Conservation (phyloP, 2,329 filamentous ascomycete genomes). For the Fusarium pilosicola region DNA sequence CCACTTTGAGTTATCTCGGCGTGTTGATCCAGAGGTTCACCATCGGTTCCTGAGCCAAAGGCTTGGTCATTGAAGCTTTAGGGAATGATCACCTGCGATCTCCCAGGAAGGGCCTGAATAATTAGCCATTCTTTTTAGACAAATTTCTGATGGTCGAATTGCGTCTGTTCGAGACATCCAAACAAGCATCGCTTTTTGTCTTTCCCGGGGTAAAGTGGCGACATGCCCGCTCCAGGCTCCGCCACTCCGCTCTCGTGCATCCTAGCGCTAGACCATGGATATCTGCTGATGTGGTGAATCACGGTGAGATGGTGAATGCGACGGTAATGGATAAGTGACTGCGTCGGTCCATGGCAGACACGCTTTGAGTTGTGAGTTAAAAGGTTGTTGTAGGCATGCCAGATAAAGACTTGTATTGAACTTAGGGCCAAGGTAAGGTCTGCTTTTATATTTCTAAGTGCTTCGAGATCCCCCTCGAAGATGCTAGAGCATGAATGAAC, state of each 20-base stretch:
- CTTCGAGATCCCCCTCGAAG: conserved; percentile 28
- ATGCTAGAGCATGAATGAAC: conserved; percentile 4
- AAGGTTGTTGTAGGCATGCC: neutral
- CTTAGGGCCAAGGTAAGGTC: neutral
- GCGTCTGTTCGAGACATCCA: neutral
- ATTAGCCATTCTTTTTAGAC: neutral
- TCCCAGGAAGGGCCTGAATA: neutral
- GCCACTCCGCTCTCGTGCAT: conserved; percentile 30
- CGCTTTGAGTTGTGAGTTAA: neutral
- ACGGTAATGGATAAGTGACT: conserved; percentile 29
- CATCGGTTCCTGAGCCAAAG: conserved; percentile 30
- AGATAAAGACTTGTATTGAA: neutral
- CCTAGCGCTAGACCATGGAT: conserved; percentile 17
- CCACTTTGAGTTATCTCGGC: conserved; percentile 18
- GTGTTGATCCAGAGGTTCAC: conserved; percentile 8
- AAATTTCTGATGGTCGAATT: neutral
- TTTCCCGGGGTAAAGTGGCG: conserved; percentile 42
- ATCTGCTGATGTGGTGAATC: conserved; percentile 31
- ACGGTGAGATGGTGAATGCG: conserved; percentile 10
- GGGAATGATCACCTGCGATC: conserved; percentile 26
- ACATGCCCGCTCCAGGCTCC: conserved; percentile 25
- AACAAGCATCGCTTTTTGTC: conserved; percentile 13
- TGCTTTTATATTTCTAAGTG: neutral
- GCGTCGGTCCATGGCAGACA: conserved; percentile 11
- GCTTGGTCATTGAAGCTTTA: conserved; percentile 4